Percentiles rank a stretch among this genome's conserved stretches.
Conservation (phyloP, 495 filamentous ascomycete species). For the Podospora anserina region DNA sequence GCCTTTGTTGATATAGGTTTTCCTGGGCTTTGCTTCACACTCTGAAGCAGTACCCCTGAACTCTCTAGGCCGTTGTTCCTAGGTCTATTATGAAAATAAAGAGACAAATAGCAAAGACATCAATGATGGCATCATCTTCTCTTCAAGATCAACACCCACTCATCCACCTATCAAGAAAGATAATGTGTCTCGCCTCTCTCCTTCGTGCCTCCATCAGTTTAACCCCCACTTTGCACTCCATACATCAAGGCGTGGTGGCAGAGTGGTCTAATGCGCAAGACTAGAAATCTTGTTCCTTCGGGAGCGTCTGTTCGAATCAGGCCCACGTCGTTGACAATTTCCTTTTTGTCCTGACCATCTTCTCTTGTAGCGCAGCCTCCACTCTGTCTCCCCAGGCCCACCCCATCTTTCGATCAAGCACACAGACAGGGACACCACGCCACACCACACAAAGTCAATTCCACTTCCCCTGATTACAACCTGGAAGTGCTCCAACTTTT, state of each 20-base stretch:
- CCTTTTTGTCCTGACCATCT: conserved; percentile 4
- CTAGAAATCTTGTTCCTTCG: conserved; percentile 29
- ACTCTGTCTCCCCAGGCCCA: background rate
- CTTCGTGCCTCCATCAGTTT: background rate
- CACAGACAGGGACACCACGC: too few relatives aligned
- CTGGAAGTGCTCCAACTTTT: too few relatives aligned
- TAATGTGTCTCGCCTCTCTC: background rate
- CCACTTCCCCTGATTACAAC: background rate
- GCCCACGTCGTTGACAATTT: conserved; percentile 21
- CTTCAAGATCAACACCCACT: too few relatives aligned
- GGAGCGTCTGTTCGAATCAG: conserved; percentile 29
- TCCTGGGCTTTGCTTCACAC: too few relatives aligned
- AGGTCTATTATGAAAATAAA: too few relatives aligned
- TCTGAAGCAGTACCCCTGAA: too few relatives aligned
- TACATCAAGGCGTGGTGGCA: conserved; percentile 19
- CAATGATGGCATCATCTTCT: too few relatives aligned
- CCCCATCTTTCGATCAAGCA: too few relatives aligned
- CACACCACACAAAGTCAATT: background rate
- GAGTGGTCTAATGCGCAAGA: conserved; percentile 28
- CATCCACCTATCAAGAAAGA: too few relatives aligned
- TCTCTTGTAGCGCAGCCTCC: background rate
- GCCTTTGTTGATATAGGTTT: too few relatives aligned
- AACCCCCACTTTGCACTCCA: background rate
- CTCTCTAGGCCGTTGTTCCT: too few relatives aligned
- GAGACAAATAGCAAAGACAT: too few relatives aligned